Percentiles rank a stretch among this genome's conserved stretches.
These are phyloP conservation scores for Tetrahymena elliotti DNA, from an alignment of 73 alveolate species.

Conservation along the genomic window DNA sequence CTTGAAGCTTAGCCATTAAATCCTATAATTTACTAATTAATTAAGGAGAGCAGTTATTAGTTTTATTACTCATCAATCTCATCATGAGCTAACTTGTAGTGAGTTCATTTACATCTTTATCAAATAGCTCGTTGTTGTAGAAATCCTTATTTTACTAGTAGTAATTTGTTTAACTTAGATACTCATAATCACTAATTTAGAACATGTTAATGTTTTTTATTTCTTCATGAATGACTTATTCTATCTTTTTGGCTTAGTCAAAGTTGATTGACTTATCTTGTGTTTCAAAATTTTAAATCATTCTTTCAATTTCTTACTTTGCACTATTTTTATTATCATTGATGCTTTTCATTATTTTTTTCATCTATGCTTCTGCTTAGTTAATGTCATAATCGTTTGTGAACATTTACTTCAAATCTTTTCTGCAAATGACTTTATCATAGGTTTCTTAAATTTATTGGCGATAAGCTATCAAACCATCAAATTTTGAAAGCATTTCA, in stretches of 20 bases:
- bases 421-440: too few relatives aligned
- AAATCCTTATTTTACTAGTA: neutral
- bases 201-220: too few relatives aligned
- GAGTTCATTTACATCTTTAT: too few relatives aligned
- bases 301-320: too few relatives aligned
- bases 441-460: too few relatives aligned
- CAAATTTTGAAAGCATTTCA: neutral
- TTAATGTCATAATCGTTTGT: too few relatives aligned
- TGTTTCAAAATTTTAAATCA: neutral
- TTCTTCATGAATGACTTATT: too few relatives aligned
- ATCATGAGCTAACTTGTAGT: neutral
- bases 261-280: neutral
- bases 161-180: neutral
- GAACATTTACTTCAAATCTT: too few relatives aligned
- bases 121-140: neutral
- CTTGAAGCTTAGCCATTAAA: neutral
- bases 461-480: too few relatives aligned
- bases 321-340: too few relatives aligned
- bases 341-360: neutral
- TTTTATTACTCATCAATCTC: neutral
- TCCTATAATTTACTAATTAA: neutral
- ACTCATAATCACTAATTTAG: neutral
- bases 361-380: neutral
- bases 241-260: neutral
- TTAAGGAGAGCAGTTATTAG: neutral